phyloP scores from a whole-genome alignment of 768 basidiomycete genomes.

The Phylloporus scabripes region DNA sequence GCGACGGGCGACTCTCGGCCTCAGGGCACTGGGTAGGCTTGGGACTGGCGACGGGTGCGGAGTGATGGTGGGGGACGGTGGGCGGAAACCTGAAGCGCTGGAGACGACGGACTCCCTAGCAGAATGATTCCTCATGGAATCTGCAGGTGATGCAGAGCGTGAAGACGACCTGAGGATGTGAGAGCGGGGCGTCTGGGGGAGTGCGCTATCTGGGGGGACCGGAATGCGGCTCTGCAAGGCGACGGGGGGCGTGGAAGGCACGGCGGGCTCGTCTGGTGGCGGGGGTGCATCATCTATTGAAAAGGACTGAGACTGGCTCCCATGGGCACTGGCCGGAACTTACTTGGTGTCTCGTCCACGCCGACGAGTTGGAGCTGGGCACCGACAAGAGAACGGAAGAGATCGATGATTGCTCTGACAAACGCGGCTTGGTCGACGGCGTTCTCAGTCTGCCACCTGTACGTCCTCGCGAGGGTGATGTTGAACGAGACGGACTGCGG shows the following conservation, averaged over 20 bases:
- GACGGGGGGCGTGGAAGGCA: slow-evolving; percentile 1
- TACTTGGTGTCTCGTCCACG: slow-evolving; percentile 40
- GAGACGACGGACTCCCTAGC: slow-evolving; percentile 22
- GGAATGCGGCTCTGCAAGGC: slow-evolving; percentile 7
- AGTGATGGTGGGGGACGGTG: slow-evolving; percentile 20
- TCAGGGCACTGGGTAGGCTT: slow-evolving; percentile 28
- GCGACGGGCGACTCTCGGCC: slow-evolving; percentile 35
- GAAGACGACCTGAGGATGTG: slow-evolving; percentile 27
- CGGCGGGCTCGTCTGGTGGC: neutral
- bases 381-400: slow-evolving; percentile 48
- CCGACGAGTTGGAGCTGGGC: slow-evolving; percentile 56
- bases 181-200: slow-evolving; percentile 19
- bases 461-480: slow-evolving; percentile 83
- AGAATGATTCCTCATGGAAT: slow-evolving; percentile 22
- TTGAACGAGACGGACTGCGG: slow-evolving; percentile 61
- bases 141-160: slow-evolving; percentile 39
- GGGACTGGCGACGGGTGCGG: slow-evolving; percentile 17
- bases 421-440: slow-evolving; percentile 68
- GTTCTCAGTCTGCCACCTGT: slow-evolving; percentile 84
- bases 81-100: slow-evolving; percentile 13
- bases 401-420: slow-evolving; percentile 56
- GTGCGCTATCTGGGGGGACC: slow-evolving; percentile 15
- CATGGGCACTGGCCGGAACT: slow-evolving; percentile 4
- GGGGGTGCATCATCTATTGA: slow-evolving; percentile 12
- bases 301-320: slow-evolving; percentile 5